Evolutionary conservation across 2,329 filamentous ascomycete species (phyloP).

Genomic region (Didymella pomorum): DNA sequence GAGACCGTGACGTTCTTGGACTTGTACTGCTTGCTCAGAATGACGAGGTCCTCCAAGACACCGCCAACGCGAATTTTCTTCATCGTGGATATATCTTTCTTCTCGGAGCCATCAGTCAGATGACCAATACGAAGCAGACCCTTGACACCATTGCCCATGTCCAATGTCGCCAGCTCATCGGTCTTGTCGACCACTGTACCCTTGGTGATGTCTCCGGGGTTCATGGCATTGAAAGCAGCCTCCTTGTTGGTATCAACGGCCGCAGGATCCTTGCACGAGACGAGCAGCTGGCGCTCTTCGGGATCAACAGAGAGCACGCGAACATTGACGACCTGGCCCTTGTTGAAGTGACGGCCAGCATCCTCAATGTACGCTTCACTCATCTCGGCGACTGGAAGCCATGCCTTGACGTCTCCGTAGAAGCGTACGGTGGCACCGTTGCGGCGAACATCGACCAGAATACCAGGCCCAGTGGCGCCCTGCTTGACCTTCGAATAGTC

Average conservation of each 20-base stretch:
- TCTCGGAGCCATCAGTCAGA: slow-evolving; percentile 81
- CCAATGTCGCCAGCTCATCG: slow-evolving; percentile 64
- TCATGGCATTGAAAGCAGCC: slow-evolving; percentile 73
- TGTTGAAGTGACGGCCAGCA: slow-evolving; percentile 85
- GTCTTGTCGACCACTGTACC: slow-evolving; percentile 68
- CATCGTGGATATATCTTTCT: slow-evolving; percentile 78
- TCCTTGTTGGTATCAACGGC: slow-evolving; percentile 80
- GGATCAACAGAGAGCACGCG: slow-evolving; percentile 83
- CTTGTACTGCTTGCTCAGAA: slow-evolving; percentile 84
- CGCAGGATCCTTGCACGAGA: slow-evolving; percentile 91
- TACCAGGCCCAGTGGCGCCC: slow-evolving; percentile 83
- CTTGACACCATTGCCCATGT: slow-evolving; percentile 78
- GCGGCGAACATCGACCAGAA: slow-evolving; percentile 79
- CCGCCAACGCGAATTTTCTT: slow-evolving; percentile 87
- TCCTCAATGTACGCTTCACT: slow-evolving; percentile 95
- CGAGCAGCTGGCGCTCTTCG: slow-evolving; percentile 74
- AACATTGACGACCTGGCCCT: slow-evolving; percentile 90
- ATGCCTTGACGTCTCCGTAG: slow-evolving; percentile 83
- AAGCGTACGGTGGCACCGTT: slow-evolving; percentile 91
- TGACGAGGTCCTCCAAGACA: slow-evolving; percentile 78
- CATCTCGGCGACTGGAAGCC: slow-evolving; percentile 95
- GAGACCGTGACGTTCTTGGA: slow-evolving; percentile 79
- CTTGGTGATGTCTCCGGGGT: slow-evolving; percentile 76
- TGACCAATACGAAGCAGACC: slow-evolving; percentile 80
- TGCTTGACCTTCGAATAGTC: slow-evolving; percentile 76